A percentile compares a stretch with the other conserved stretches of the same genome.
Conservation (phyloP, 129 eudicot species). For the Kitagawia praeruptora region DNA sequence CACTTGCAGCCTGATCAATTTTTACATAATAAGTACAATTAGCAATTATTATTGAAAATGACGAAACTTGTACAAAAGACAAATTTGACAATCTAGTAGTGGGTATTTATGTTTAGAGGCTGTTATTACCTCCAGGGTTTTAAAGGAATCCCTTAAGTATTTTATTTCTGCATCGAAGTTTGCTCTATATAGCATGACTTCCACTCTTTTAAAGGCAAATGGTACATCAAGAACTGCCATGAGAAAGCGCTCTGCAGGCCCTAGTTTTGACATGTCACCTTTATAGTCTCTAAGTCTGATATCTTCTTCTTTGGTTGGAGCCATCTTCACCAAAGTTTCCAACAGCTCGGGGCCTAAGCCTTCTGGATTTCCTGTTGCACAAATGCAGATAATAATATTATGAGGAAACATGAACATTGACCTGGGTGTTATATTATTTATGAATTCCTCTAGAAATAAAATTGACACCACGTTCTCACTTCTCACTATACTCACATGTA, state of each 20-base stretch:
- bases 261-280: conserved; percentile 73
- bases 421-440: neutral
- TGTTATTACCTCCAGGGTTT: conserved; percentile 60
- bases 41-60: neutral
- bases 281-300: conserved; percentile 71
- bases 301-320: conserved; percentile 98
- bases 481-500: no score
- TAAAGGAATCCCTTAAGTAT: conserved; percentile 61
- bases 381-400: conserved; percentile 7
- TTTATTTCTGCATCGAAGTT: conserved; percentile 77
- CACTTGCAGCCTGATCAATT: conserved; percentile 63
- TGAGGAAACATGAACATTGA: neutral
- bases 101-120: neutral
- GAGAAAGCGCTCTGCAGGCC: conserved; percentile 86
- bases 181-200: conserved; percentile 91
- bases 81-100: neutral
- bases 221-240: conserved; percentile 75
- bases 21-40: conserved; percentile 15
- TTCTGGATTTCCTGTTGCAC: conserved; percentile 76
- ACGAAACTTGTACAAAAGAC: neutral
- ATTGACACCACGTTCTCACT: neutral
- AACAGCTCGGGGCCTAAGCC: conserved; percentile 80
- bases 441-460: neutral
- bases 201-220: conserved; percentile 87
- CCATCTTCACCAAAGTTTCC: conserved; percentile 97